These are phyloP conservation scores for Trametes maxima DNA, from an alignment of 768 basidiomycete genomes.

Conservation along the genomic window DNA sequence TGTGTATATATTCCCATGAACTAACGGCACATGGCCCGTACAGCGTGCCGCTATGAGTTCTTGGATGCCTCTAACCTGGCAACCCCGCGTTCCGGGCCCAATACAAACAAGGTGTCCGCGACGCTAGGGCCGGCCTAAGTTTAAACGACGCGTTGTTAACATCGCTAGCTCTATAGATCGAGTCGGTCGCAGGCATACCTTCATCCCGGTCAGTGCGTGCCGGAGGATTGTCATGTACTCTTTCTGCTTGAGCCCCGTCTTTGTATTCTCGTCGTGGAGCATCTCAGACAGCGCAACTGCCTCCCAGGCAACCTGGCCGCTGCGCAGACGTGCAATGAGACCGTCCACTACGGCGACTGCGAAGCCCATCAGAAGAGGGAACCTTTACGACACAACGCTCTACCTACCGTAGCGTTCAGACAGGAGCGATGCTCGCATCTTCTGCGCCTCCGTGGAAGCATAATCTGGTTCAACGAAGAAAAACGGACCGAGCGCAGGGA, in stretches of 20 bases:
- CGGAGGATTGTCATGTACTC: constrained; percentile 73
- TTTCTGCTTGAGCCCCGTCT: constrained; percentile 45
- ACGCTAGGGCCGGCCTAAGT: constrained; percentile 36
- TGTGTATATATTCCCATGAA: background rate
- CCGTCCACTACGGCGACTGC: constrained; percentile 39
- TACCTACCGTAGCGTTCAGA: constrained; percentile 48
- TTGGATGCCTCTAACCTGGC: constrained; percentile 20
- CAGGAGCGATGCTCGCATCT: constrained; percentile 50
- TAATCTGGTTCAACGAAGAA: constrained; percentile 78
- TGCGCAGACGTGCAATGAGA: constrained; percentile 34
- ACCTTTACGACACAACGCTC: background rate
- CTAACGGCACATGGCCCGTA: background rate
- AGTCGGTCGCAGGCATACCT: constrained; percentile 47
- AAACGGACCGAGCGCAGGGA: constrained; percentile 69
- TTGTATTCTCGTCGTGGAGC: constrained; percentile 48
- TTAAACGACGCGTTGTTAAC: background rate
- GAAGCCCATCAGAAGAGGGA: constrained; percentile 1
- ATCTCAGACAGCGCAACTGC: constrained; percentile 38
- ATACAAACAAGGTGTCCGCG: constrained; percentile 33
- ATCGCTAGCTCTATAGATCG: background rate
- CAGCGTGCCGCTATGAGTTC: too few species aligned
- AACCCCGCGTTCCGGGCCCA: constrained; percentile 34
- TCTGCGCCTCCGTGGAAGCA: constrained; percentile 51
- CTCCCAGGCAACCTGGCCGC: constrained; percentile 41
- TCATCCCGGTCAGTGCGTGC: constrained; percentile 80